Evolutionary conservation across 2,329 filamentous ascomycete species (phyloP), one percentile per base, ranked within the genome.

Genomic region (Scedosporium dehoogii): DNA sequence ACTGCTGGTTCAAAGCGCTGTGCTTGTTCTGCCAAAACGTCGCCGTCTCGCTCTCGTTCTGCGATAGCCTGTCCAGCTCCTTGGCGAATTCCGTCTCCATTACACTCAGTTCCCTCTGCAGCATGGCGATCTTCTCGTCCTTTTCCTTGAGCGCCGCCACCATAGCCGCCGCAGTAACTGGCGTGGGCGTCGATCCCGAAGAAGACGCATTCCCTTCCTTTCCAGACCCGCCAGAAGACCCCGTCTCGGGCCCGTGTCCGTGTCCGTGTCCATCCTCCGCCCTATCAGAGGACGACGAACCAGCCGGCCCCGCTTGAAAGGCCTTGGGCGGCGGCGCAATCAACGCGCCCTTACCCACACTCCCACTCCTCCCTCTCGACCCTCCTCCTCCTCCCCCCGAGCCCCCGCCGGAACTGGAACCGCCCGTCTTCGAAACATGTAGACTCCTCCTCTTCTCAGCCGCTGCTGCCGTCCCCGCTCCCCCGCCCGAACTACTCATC

Each of bases 11-110:
- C 55, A 85, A 70, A 38, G 70, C 71, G 63, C 77, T 78, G 71
- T 84, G 79, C 68, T 83, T 84, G 55, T 76, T 71, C 71, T 85
- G 82, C 82, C 84, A 86, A 69, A 81, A 84, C 14, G 76, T 76
- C 3, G 81, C 76, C 59, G 78, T 79, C 70, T 85, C 81, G 71
- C 76, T 79, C 73, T 85, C 82, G 69, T 78, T 76, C 69, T 78
- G 75, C 67, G 76, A 79, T 18, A 85, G 75, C 66, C 74, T 75
- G 68, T 83, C 80, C 18, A 85, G 75, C 68, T 84, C 77, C 42
- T 75, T 76, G 61, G 74, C 72, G 69, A 85, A 85, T 68, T 84
- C 81, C 62, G 70, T 69, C 69, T 83, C 79, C 78, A 84, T 81
- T 38, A 77, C 70, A 14, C 69, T 71, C 62, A 85, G 75, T 68